Base-by-base conservation (phyloP, 1,284 basidiomycete genomes). In the Malassezia yamatoensis region DNA sequence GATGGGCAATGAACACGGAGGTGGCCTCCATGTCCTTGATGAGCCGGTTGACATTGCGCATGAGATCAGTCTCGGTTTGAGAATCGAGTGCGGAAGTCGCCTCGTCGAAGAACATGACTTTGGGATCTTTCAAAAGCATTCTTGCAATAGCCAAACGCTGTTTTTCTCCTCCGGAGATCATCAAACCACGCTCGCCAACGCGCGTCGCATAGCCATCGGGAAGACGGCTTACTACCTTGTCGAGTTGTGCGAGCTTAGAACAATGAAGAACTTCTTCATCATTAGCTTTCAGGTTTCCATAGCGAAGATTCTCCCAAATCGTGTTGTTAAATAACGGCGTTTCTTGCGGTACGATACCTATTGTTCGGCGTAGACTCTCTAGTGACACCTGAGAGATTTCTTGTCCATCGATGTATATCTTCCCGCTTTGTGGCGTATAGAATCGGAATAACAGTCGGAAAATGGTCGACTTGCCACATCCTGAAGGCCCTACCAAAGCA, bases 151-250 rank as follows among this genome's bases (percentile, higher is more conserved):
- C 94, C 62, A 98, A 76, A 41, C 94, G 78, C 79, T 98, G 93
- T 76, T 98, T 96, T 80, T 98, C 93, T 0, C 94, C 93, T 0
- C 93, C 93, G 13, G 88, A 90, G 54, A 98, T 90, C 94, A 98
- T 96, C 69, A 96, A 76, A 1, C 93, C 93, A 21, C 93, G 79
- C 77, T 98, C 93, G 1, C 93, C 94, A 10, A 98, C 94, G 70
- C 87, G 86, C 8, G 93, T 98, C 40, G 77, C 70, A 76, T 93
- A 98, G 48, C 85, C 85, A 4, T 90, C 86, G 0, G 90, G 90
- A 36, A 98, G 77, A 37, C 82, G 79, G 76, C 81, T 77, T 47
- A 98, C 83, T 15, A 88, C 84, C 15, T 85, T 79, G 66, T 91
- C 86, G 9, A 96, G 86, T 66, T 88, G 88, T 35, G 93, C 94